Percentiles rank a stretch among this genome's conserved stretches.
phyloP scores from a whole-genome alignment of 306 rosid species.

The Crotalaria pallida region DNA sequence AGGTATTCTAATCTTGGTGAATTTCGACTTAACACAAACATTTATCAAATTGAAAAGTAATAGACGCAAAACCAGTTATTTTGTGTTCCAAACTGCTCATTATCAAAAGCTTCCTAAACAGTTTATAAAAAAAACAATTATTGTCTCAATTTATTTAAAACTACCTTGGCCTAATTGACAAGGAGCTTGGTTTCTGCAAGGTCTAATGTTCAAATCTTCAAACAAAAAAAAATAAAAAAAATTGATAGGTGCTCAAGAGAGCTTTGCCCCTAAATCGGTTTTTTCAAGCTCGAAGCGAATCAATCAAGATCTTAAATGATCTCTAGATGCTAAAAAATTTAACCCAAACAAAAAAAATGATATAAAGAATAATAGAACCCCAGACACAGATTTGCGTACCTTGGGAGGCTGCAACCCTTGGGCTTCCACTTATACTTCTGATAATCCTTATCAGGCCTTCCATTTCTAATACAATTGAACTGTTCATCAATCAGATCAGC shows the following conservation, averaged over 20 bases:
- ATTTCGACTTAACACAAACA: neutral
- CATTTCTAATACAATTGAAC: constrained; percentile 70
- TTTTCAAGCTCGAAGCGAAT: no score
- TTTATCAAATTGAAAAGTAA: neutral
- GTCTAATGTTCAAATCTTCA: no score
- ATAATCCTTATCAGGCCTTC: constrained; percentile 70
- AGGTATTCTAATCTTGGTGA: neutral
- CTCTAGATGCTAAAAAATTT: no score
- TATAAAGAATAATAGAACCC: neutral
- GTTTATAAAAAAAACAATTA: no score
- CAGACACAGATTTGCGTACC: constrained; percentile 34
- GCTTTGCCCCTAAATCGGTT: no score
- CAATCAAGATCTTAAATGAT: no score
- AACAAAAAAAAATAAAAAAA: no score
- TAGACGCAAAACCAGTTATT: neutral
- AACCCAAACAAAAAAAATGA: neutral
- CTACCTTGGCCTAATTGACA: no score
- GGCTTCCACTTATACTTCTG: constrained; percentile 89
- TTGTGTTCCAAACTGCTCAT: neutral
- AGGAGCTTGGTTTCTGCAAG: no score
- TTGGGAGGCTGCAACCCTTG: constrained; percentile 70
- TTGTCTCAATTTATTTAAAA: no score
- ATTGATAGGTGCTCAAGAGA: no score
- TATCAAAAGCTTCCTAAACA: no score
- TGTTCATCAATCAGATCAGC: constrained; percentile 64